A percentile compares a stretch with the other conserved stretches of the same genome.
Conservation (phyloP, 768 basidiomycete species). For the Agaricus sinodeliciosus region DNA sequence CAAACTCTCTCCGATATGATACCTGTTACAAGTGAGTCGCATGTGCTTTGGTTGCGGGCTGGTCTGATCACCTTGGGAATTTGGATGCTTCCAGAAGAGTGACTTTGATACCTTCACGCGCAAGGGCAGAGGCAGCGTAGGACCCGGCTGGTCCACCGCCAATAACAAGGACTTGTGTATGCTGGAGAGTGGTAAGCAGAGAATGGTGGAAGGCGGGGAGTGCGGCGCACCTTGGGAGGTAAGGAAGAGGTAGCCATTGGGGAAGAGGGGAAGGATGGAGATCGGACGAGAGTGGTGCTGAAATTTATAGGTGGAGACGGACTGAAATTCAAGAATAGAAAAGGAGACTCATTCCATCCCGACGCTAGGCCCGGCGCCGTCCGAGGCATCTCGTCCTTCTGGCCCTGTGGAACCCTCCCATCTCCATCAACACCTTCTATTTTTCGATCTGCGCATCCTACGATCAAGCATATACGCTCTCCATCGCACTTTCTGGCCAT, state of each 20-base stretch:
- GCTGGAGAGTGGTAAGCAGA: slow-evolving; percentile 20
- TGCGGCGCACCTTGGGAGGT: slow-evolving; percentile 21
- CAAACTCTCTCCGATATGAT: slow-evolving; percentile 54
- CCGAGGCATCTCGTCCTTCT: slow-evolving; percentile 9
- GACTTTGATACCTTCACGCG: slow-evolving; percentile 48
- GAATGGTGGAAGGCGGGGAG: not conserved
- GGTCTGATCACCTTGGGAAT: slow-evolving; percentile 39
- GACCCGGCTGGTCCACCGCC: slow-evolving; percentile 53
- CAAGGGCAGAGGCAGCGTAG: slow-evolving; percentile 49
- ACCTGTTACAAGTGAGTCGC: slow-evolving; percentile 23
- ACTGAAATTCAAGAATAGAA: slow-evolving; percentile 8
- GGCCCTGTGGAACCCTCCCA: slow-evolving; percentile 10
- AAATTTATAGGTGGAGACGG: slow-evolving; percentile 8
- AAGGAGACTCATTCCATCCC: slow-evolving; percentile 8
- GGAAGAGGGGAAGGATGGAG: slow-evolving; percentile 17
- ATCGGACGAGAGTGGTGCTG: not conserved
- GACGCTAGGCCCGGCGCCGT: slow-evolving; percentile 8
- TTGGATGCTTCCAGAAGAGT: slow-evolving; percentile 46
- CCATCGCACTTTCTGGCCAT: not conserved
- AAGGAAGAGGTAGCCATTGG: slow-evolving; percentile 24
- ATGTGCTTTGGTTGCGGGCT: not conserved
- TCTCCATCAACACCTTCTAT: slow-evolving; percentile 9
- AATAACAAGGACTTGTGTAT: slow-evolving; percentile 37
- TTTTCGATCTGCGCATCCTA: slow-evolving; percentile 9
- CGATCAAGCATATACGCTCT: slow-evolving; percentile 5